Evolutionary conservation across 306 rosid genomes (phyloP).

Genomic region (Clitoria ternatea): DNA sequence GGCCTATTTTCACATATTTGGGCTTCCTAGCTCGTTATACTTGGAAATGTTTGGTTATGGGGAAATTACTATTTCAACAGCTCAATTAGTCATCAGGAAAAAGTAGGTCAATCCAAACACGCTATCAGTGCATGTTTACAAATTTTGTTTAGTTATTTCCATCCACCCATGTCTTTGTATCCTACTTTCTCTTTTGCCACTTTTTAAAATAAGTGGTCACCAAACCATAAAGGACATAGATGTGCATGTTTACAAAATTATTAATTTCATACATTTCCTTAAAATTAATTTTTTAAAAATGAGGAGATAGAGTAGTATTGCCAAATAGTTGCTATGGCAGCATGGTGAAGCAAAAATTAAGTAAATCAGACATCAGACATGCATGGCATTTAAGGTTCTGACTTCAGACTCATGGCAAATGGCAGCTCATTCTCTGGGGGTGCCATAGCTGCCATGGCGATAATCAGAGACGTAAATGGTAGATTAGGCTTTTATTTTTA

Average conservation of each 20-base stretch:
- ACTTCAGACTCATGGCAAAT: too few relatives aligned
- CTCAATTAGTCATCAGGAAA: neutral
- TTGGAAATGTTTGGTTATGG: neutral
- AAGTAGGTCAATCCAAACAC: neutral
- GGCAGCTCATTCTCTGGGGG: neutral
- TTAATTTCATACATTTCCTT: neutral
- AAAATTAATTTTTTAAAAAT: neutral
- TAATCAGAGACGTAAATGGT: neutral
- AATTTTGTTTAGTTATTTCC: neutral
- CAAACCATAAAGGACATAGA: neutral
- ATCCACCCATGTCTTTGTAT: neutral
- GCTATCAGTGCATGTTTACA: neutral
- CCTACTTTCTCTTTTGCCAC: constrained; percentile 7
- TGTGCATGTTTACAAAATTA: neutral
- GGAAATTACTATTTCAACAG: neutral
- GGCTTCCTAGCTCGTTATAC: too few relatives aligned
- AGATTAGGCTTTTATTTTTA: neutral
- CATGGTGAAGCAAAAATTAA: neutral
- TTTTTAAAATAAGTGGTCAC: neutral
- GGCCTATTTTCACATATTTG: too few relatives aligned
- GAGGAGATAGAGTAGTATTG: neutral
- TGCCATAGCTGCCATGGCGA: neutral
- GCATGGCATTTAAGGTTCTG: neutral
- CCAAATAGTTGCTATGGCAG: neutral
- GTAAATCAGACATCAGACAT: neutral